Conservation (phyloP, 176 grass and related monocot genomes). For the Urochloa ruziziensis region DNA sequence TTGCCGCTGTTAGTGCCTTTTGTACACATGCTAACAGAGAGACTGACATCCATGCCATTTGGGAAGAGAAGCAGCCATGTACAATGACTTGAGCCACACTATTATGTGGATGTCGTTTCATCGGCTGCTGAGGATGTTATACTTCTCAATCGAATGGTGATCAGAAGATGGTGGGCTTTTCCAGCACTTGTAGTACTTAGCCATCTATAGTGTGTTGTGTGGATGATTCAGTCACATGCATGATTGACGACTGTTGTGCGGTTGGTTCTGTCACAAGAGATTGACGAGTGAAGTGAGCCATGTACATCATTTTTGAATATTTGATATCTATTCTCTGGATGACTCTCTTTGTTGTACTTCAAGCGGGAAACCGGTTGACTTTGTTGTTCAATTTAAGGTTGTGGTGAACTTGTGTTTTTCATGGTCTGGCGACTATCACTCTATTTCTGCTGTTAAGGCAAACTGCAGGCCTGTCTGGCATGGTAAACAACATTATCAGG, state of each 20-base stretch:
- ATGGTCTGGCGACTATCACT: background rate
- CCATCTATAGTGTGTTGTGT: constrained; percentile 23
- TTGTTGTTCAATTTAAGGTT: background rate
- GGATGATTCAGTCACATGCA: constrained; percentile 1
- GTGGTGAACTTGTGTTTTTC: background rate
- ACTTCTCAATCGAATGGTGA: background rate
- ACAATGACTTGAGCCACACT: background rate
- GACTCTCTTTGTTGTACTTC: background rate
- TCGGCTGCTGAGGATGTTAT: background rate
- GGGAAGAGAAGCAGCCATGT: constrained; percentile 28
- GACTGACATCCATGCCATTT: constrained; percentile 24
- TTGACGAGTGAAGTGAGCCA: constrained; percentile 12
- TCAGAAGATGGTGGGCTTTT: background rate
- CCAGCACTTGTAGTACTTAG: background rate
- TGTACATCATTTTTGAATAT: constrained; percentile 31
- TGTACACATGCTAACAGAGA: constrained; percentile 49
- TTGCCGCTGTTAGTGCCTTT: constrained; percentile 13
- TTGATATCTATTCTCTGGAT: background rate
- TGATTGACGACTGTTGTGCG: constrained; percentile 1
- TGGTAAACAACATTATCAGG: background rate
- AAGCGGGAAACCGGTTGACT: background rate
- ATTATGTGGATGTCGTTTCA: background rate
- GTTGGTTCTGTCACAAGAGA: background rate
- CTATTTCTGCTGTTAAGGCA: background rate
- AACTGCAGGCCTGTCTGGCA: background rate